Evolutionary conservation across 2,329 filamentous ascomycete genomes (phyloP).

Genomic region (Claviceps sorghi): DNA sequence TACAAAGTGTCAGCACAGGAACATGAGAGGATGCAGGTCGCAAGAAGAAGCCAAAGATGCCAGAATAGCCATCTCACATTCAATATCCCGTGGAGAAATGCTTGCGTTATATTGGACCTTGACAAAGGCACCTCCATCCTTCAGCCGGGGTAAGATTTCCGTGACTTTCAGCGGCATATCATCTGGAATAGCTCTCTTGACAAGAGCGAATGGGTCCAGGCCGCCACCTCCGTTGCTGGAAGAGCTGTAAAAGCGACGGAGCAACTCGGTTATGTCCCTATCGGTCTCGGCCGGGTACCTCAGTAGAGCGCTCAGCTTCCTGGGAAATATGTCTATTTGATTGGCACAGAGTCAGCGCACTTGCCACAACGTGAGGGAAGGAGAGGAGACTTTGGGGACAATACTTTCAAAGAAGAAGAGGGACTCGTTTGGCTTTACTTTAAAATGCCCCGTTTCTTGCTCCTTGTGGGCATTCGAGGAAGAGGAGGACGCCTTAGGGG

Average conservation of each 20-base stretch:
- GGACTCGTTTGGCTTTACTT: constrained; percentile 59
- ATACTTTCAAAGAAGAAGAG: constrained; percentile 83
- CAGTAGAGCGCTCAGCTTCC: constrained; percentile 45
- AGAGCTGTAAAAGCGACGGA: constrained; percentile 36
- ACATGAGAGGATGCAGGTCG: neutral
- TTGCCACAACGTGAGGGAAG: neutral
- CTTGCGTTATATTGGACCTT: constrained; percentile 50
- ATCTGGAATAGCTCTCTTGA: constrained; percentile 48
- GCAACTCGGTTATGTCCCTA: constrained; percentile 32
- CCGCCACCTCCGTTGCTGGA: constrained; percentile 33
- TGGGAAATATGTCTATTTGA: constrained; percentile 63
- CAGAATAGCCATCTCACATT: constrained; percentile 18
- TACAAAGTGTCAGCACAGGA: neutral
- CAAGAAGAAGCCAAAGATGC: neutral
- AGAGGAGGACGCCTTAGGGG: constrained; percentile 5
- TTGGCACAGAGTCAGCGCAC: neutral
- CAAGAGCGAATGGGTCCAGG: constrained; percentile 36
- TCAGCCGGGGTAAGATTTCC: constrained; percentile 69
- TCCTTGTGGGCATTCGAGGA: constrained; percentile 27
- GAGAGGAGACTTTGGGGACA: constrained; percentile 12
- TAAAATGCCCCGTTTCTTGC: constrained; percentile 67
- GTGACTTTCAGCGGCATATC: constrained; percentile 54
- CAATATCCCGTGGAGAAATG: constrained; percentile 26
- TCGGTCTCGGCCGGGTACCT: constrained; percentile 34
- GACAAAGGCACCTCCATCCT: constrained; percentile 87